Evolutionary conservation across 2,329 filamentous ascomycete species (phyloP).

Genomic region (Incumbomyces delicatus): DNA sequence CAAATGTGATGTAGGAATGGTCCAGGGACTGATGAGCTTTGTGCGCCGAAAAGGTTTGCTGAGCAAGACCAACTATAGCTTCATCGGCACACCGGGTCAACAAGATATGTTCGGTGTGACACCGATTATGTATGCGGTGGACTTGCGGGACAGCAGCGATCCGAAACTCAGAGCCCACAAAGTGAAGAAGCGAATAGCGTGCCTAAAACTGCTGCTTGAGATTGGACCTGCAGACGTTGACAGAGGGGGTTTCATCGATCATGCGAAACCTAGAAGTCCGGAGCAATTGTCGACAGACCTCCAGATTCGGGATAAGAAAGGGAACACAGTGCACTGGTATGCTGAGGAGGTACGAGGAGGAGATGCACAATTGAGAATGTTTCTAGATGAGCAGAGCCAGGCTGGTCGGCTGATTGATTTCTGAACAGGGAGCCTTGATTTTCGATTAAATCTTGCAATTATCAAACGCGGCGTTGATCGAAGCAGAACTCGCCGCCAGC

Average conservation of each 20-base stretch:
- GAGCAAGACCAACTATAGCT: not conserved
- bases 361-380: constrained; percentile 2
- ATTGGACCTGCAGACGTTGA: not conserved
- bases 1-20: constrained; percentile 12
- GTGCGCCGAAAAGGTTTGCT: not conserved
- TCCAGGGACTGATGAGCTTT: constrained; percentile 12
- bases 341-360: constrained; percentile 6
- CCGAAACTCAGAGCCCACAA: constrained; percentile 3
- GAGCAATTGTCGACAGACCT: constrained; percentile 13
- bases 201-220: constrained; percentile 1
- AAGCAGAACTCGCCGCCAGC: too few species aligned
- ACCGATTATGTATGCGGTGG: constrained; percentile 17
- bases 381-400: constrained; percentile 3
- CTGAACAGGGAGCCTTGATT: not conserved
- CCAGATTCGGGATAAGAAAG: constrained; percentile 27
- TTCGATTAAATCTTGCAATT: too few species aligned
- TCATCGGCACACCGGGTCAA: constrained; percentile 4
- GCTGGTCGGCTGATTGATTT: constrained; percentile 5
- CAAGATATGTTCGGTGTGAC: constrained; percentile 17
- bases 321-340: constrained; percentile 5
- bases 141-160: constrained; percentile 5
- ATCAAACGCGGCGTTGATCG: too few species aligned
- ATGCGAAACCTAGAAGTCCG: not conserved
- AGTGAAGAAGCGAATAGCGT: not conserved
- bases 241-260: constrained; percentile 22